phyloP scores from a whole-genome alignment of 257 asterid genomes.

The Petunia secreta region DNA sequence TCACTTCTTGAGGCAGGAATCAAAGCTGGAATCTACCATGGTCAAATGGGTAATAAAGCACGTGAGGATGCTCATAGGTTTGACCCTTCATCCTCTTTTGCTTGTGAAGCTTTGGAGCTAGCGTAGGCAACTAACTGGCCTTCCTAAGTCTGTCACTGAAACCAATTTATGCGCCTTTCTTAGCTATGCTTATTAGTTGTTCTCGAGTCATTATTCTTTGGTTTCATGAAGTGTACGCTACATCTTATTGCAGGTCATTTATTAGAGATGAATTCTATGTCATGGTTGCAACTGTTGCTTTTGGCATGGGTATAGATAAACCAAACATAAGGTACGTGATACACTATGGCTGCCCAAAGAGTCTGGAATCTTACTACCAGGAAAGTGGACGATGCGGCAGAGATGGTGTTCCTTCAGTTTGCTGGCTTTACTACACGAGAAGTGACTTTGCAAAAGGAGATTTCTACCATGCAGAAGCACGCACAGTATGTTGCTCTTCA shows the following conservation, averaged over 20 bases:
- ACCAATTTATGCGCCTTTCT: constrained; percentile 9
- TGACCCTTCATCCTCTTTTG: constrained; percentile 12
- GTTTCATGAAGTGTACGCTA: background rate
- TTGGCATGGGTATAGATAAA: constrained; percentile 99
- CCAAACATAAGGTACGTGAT: constrained; percentile 88
- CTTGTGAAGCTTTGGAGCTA: constrained; percentile 14
- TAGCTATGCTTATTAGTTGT: background rate
- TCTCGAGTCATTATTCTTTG: constrained; percentile 12
- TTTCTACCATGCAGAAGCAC: constrained; percentile 80
- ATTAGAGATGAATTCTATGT: constrained; percentile 91
- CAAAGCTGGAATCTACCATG: constrained; percentile 85
- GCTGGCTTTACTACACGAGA: constrained; percentile 83
- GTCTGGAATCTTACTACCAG: constrained; percentile 96
- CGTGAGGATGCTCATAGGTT: constrained; percentile 92
- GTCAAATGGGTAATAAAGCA: constrained; percentile 81
- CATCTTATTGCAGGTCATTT: constrained; percentile 62
- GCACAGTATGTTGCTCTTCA: constrained; percentile 53
- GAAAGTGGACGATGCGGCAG: constrained; percentile 99
- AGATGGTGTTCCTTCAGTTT: constrained; percentile 88
- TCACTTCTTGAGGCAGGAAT: constrained; percentile 61
- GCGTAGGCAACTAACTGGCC: constrained; percentile 6
- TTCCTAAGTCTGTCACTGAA: background rate
- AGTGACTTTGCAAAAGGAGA: constrained; percentile 83
- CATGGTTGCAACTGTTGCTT: constrained; percentile 96
- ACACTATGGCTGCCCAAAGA: constrained; percentile 98